Evolutionary conservation across 2,329 filamentous ascomycete species (phyloP).

Genomic region (Elsinoe perseae): DNA sequence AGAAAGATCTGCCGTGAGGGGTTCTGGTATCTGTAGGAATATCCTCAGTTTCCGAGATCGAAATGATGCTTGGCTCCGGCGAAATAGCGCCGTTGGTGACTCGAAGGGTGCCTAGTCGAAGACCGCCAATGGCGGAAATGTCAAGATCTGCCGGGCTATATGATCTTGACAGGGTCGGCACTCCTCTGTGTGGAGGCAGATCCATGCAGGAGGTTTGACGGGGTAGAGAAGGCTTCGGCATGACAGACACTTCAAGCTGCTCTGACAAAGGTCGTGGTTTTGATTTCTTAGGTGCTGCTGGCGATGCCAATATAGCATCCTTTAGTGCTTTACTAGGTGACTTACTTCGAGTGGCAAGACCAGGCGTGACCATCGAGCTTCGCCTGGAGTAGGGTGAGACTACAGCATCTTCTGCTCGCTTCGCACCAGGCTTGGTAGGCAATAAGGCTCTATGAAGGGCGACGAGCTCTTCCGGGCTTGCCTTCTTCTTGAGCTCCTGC

Average conservation of each 20-base stretch:
- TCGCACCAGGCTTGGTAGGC: slow-evolving; percentile 26
- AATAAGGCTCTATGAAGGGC: slow-evolving; percentile 33
- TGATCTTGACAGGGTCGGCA: slow-evolving; percentile 21
- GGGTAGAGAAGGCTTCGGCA: not conserved
- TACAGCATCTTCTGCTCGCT: slow-evolving; percentile 7
- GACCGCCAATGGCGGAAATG: slow-evolving; percentile 35
- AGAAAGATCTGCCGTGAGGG: slow-evolving; percentile 1
- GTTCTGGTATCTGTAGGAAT: not conserved
- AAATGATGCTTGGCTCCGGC: slow-evolving; percentile 34
- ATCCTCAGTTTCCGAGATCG: slow-evolving; percentile 15
- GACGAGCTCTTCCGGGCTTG: slow-evolving; percentile 41
- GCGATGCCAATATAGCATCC: not conserved
- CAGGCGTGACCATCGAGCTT: slow-evolving; percentile 36
- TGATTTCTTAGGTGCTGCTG: not conserved
- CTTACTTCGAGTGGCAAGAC: slow-evolving; percentile 25
- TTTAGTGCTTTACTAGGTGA: slow-evolving; percentile 14
- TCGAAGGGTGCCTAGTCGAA: slow-evolving; percentile 37
- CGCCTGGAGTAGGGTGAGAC: slow-evolving; percentile 27
- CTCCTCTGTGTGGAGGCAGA: not conserved
- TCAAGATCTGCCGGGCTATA: slow-evolving; percentile 37
- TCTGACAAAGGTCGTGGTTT: slow-evolving; percentile 7
- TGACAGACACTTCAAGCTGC: not conserved
- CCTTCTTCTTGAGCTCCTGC: slow-evolving; percentile 42
- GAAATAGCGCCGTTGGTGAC: slow-evolving; percentile 43
- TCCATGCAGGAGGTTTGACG: slow-evolving; percentile 7